Evolutionary conservation across 2,329 filamentous ascomycete genomes (phyloP), one percentile per base, ranked within the genome.

Genomic region (Cercospora citrullina): DNA sequence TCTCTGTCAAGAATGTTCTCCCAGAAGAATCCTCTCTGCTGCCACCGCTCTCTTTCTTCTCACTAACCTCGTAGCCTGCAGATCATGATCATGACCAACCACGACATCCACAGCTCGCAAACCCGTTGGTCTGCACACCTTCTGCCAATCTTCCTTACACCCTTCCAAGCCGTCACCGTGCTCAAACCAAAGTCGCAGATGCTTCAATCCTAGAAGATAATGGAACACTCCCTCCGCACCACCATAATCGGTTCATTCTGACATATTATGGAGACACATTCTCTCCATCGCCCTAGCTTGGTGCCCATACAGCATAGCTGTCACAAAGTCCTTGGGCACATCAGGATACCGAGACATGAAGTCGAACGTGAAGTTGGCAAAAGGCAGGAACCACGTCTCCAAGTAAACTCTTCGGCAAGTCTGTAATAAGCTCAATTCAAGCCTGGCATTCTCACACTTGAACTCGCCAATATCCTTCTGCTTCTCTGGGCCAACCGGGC

Each of bases 371-470:
- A 45, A 60, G 8, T 60, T 28, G 23, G 36, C 18, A 39, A 65
- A 65, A 8, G 63, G 36, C 7, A 65, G 36, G 23, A 51, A 21
- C 63, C 63, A 65, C 12, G 55, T 39, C 30, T 65, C 55, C 18
- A 16, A 36, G 9, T 65, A 65, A 1, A 59, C 21, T 36, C 42
- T 58, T 18, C 63, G 53, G 18, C 63, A 65, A 16, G 55, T 53
- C 6, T 60, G 63, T 5, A 60, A 61, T 18, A 61, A 60, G 3
- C 30, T 42, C 18, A 42, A 18, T 5, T 42, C 39, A 5, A 28
- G 26, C 26, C 26, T 28, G 26, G 5, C 26, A 28, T 28, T 28
- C 5, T 28, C 26, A 28, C 26, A 28, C 26, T 28, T 28, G 26
- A 28, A 42, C 39, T 42, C 30, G 7, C 10, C 33, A 14, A 53